Evolutionary conservation across 2,329 filamentous ascomycete species (phyloP).

Genomic region (Aureobasidium sp.): DNA sequence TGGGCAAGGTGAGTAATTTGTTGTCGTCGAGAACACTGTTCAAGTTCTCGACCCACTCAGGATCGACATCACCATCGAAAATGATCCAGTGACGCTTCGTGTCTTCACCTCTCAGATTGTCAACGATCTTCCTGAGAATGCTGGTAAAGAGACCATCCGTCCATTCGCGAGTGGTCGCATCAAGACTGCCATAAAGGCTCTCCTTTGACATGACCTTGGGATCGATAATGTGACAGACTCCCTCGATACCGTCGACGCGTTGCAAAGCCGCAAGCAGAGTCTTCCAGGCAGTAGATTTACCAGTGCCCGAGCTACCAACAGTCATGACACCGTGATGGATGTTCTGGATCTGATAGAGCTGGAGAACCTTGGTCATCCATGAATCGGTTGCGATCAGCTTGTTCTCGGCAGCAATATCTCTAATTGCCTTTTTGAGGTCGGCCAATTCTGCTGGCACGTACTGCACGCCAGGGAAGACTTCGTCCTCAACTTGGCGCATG

Average conservation of each 20-base stretch:
- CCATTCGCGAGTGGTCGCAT: conserved; percentile 97
- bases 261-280: conserved; percentile 86
- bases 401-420: conserved; percentile 72
- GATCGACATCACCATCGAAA: conserved; percentile 97
- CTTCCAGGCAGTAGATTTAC: conserved; percentile 94
- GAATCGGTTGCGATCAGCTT: conserved; percentile 85
- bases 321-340: conserved; percentile 99
- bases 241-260: conserved; percentile 82
- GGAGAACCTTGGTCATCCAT: conserved; percentile 96
- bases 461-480: conserved; percentile 85
- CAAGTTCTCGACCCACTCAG: conserved; percentile 99
- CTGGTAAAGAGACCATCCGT: conserved; percentile 97
- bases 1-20: conserved; percentile 91
- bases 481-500: conserved; percentile 74
- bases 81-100: conserved; percentile 98
- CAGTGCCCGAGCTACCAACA: conserved; percentile 95
- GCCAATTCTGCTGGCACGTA: conserved; percentile 86
- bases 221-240: conserved; percentile 95
- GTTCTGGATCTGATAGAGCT: conserved; percentile 95
- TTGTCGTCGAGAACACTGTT: conserved; percentile 99
- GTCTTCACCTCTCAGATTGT: conserved; percentile 96
- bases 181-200: conserved; percentile 87
- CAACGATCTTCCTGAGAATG: conserved; percentile 95
- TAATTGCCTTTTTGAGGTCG: conserved; percentile 72
- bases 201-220: conserved; percentile 99